Evolutionary conservation across 495 filamentous ascomycete species (phyloP).

Genomic region (Penicillium nucicola): DNA sequence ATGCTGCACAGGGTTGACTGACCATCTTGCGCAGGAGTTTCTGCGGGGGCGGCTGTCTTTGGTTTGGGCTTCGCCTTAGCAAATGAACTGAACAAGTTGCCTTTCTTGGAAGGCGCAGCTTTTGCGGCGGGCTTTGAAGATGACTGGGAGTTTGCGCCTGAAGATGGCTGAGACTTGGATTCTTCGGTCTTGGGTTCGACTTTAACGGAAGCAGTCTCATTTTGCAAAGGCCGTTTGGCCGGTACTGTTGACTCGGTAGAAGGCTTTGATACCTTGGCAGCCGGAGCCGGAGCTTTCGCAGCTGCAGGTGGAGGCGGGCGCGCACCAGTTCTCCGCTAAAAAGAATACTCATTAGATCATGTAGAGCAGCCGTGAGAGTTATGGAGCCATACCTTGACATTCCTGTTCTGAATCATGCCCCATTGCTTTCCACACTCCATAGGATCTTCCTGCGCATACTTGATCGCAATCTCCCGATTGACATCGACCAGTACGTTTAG

Average conservation of each 20-base stretch:
- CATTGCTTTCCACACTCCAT: slow-evolving; percentile 57
- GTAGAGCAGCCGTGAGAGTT: neutral
- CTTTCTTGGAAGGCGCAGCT: slow-evolving; percentile 51
- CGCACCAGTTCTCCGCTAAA: slow-evolving; percentile 47
- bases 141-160: slow-evolving; percentile 21
- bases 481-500: slow-evolving; percentile 71
- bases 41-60: slow-evolving; percentile 47
- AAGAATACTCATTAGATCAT: slow-evolving; percentile 7
- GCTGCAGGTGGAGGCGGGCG: slow-evolving; percentile 30
- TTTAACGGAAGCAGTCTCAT: slow-evolving; percentile 22
- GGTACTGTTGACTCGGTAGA: slow-evolving; percentile 28
- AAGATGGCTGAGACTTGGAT: slow-evolving; percentile 22
- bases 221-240: slow-evolving; percentile 33
- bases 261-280: slow-evolving; percentile 11
- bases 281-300: slow-evolving; percentile 4
- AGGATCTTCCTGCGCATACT: slow-evolving; percentile 58
- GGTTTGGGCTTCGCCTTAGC: slow-evolving; percentile 70
- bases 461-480: slow-evolving; percentile 54
- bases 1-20: slow-evolving; percentile 6
- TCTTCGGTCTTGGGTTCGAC: slow-evolving; percentile 29
- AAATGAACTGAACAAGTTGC: slow-evolving; percentile 78
- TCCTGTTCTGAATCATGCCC: slow-evolving; percentile 66
- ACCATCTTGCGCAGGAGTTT: slow-evolving; percentile 41
- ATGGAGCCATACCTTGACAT: slow-evolving; percentile 49
- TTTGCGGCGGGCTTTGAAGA: slow-evolving; percentile 34